A percentile compares a stretch with the other conserved stretches of the same genome.
Evolutionary conservation across 2,329 filamentous ascomycete genomes (phyloP).

Genomic region (Aspergillus udagawae): DNA sequence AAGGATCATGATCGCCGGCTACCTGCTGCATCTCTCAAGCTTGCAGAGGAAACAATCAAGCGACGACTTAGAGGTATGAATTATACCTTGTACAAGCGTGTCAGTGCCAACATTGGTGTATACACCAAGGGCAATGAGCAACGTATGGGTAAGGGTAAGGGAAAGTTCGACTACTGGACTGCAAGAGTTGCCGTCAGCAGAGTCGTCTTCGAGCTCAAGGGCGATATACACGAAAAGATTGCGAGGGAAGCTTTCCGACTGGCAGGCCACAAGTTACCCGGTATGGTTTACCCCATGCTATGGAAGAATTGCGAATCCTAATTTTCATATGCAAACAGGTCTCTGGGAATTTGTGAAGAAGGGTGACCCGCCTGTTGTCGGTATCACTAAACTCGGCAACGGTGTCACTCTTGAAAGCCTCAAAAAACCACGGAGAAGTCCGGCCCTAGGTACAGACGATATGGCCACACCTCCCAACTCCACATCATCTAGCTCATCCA

Average conservation of each 20-base stretch:
- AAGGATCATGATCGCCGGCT: conserved; percentile 89
- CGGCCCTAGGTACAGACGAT: conserved; percentile 44
- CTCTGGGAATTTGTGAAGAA: conserved; percentile 90
- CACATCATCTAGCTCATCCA: conserved; percentile 32
- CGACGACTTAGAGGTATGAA: conserved; percentile 82
- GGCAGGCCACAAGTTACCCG: conserved; percentile 91
- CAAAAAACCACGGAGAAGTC: conserved; percentile 70
- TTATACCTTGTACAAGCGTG: conserved; percentile 86
- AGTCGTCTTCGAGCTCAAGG: conserved; percentile 88
- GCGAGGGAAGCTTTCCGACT: conserved; percentile 89
- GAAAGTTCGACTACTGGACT: conserved; percentile 95
- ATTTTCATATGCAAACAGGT: conserved; percentile 27
- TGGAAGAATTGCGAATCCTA: conserved; percentile 10
- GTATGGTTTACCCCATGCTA: conserved; percentile 47
- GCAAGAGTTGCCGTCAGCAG: conserved; percentile 84
- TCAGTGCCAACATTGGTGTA: conserved; percentile 89
- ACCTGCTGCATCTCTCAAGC: conserved; percentile 78
- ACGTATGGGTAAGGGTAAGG: conserved; percentile 99
- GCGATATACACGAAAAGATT: conserved; percentile 89
- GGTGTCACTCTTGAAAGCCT: conserved; percentile 79
- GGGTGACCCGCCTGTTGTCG: conserved; percentile 84
- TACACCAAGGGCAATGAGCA: conserved; percentile 94
- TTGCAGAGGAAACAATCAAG: conserved; percentile 92
- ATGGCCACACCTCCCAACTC: conserved; percentile 27
- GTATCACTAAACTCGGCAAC: conserved; percentile 80